Base-by-base conservation (phyloP, 2,329 filamentous ascomycete species). In the Cladosporium sp. region DNA sequence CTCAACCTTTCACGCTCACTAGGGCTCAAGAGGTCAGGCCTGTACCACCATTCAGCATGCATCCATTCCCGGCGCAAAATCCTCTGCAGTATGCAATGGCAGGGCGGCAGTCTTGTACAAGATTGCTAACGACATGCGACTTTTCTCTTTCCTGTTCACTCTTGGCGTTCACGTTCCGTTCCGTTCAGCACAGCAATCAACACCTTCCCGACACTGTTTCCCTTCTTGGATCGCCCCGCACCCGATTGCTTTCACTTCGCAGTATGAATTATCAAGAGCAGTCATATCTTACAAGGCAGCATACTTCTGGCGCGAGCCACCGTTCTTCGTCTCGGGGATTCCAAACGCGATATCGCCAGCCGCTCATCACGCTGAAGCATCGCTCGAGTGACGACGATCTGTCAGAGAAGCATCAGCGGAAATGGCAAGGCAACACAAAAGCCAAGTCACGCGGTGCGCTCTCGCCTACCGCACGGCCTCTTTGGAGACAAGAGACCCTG, bases 21-120 rank as follows among this genome's bases (percentile, higher is more conserved):
- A n/a, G 19, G 18, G 48, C 40, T 40, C 35, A 18, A 43, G 48
- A 9, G 28, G 48, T 50, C 31, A 50, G 48, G 48, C 48, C 41
- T 50, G 48, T 50, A 50, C 40, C 48, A 50, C 38, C 48, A 50
- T 40, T 13, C 31, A 43, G 40, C 48, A 50, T 43, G 40, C 48
- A 18, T 43, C 33, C 38, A 37, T 28, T 31, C 43, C 37, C 37
- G 46, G 46, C 46, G 46, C 46, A 41, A 42, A 28, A n/a, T 42
- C 4, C 46, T 33, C 46, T 32, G 42, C 46, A 42, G 38, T 19
- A 49, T 31, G 8, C 35, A 35, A 16, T 16, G 13, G 32, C 33
- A 50, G 48, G 48, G 32, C 10, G 43, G 48, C 48, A 50, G 48
- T 43, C 40, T 40, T 38, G 16, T 32, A 37, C 28, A 37, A 37